Evolutionary conservation across 371 early-diverging fungal genomes (phyloP), one percentile per base, ranked within the genome.

Genomic region (Mortierella sp.): DNA sequence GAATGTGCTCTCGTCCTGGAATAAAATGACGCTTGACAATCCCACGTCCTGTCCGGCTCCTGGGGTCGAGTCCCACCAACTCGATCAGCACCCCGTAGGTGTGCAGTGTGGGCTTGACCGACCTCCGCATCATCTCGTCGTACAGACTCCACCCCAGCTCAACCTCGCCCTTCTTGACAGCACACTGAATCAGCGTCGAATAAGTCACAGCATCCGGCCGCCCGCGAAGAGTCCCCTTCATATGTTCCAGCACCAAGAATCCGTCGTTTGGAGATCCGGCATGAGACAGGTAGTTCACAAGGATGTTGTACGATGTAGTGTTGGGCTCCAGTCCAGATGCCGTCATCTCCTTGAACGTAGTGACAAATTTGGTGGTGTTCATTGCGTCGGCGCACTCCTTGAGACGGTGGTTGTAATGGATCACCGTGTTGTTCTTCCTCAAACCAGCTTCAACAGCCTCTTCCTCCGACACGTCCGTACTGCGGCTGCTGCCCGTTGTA

Each of bases 71-170:
- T 0, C 71, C 75, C 9, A 79, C 77, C 43, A 86, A 40, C 21
- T 79, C 79, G 37, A 86, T 71, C 44, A 86, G 48, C 0, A 82
- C 67, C 1, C 71, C 73, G 43, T 86, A 86, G 26, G 82, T 76
- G 13, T 76, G 48, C 19, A 86, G 24, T 14, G 54, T 74, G 0
- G 82, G 86, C 14, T 31, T 40, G 51, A 86, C 31, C 34, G 69
- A 61, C 44, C 43, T 67, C 46, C 16, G 34, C 69, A 79, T 76
- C 86, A 86, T 86, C 44, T 86, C 82, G 28, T 64, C 43, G 59
- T 81, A 86, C 16, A 86, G 74, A 28, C 59, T 46, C 86, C 86
- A 86, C 26, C 81, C 86, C 40, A 79, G 46, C 11, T 86, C 79
- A 14, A 67, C 82, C 19, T 55, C 26, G 19, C 59, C 40, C 24